Evolutionary conservation across 2,329 filamentous ascomycete genomes (phyloP), one percentile per base, ranked within the genome.

Genomic region (Hymenoscyphus repandus): DNA sequence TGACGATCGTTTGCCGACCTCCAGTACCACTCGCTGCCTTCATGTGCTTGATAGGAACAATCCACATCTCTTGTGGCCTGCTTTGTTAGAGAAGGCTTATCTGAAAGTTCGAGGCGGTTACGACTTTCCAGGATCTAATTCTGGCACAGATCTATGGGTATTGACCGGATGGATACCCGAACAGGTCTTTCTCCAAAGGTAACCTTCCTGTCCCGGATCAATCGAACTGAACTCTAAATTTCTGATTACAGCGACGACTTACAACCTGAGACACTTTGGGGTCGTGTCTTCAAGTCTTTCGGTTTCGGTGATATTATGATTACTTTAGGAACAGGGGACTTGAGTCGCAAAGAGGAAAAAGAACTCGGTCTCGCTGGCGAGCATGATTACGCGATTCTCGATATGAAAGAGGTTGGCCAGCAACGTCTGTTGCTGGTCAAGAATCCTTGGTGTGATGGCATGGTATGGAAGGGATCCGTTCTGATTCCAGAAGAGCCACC

Each of bases 101-200:
- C 74, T 99, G 1, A 99, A 97, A 72, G 82, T 97, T 10, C 82
- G 92, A 50, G 93, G 93, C 27, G 93, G 93, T 32, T 99, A 99
- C 66, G 91, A 99, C 64, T 99, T 99, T 58, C 92, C 93, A 0
- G 93, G 93, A 6, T 97, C 93, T 64, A 97, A 97, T 67, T 97
- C 92, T 1, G 91, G 90, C 10, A 97, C 92, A 2, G 93, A 99
- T 68, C 72, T 99, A 3, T 95, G 89, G 82, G 86, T 95, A 1
- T 70, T 99, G 49, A 95, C 88, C 0, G 92, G 93, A 30, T 99
- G 93, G 93, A 90, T 99, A 45, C 93, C 93, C 0, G 91, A 99
- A 69, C 93, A 99, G 67, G 74, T 97, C 1, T 96, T 96, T 62
- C 74, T 97, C 1, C 90, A 96, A 63, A 84, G 78, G 80, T 82